Evolutionary conservation across 805 yeast genomes (phyloP).

Genomic region (Lachancea waltii): DNA sequence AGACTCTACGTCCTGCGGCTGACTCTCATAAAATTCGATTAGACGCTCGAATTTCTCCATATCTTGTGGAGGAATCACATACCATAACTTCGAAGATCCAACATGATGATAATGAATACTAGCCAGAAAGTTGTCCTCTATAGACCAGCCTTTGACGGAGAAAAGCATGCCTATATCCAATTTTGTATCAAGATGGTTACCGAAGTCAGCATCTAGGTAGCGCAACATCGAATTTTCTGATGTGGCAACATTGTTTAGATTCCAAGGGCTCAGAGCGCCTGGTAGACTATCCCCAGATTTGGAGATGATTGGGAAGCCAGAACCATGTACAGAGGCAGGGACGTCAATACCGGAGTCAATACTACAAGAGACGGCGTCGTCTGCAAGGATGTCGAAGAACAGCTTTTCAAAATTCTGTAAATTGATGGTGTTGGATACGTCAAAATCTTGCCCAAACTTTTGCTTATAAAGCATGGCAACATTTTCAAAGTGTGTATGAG

Average conservation of each 20-base stretch:
- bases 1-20: conserved; percentile 34
- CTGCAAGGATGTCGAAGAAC: conserved; percentile 38
- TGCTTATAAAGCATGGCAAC: conserved; percentile 5
- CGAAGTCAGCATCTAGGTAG: conserved; percentile 39
- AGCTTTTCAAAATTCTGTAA: conserved; percentile 33
- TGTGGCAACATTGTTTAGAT: conserved; percentile 48
- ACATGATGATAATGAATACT: conserved; percentile 45
- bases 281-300: conserved; percentile 17
- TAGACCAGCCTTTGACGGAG: conserved; percentile 49
- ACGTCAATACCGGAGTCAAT: conserved; percentile 34
- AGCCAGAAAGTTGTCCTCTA: conserved; percentile 57
- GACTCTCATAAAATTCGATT: background rate
- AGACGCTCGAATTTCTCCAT: conserved; percentile 45
- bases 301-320: conserved; percentile 30
- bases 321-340: conserved; percentile 36
- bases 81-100: conserved; percentile 56
- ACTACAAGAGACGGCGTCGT: conserved; percentile 28
- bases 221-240: conserved; percentile 44
- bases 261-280: conserved; percentile 42
- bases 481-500: conserved; percentile 37
- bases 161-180: conserved; percentile 48
- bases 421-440: conserved; percentile 13
- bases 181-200: conserved; percentile 37
- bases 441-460: conserved; percentile 18
- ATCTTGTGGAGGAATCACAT: conserved; percentile 52